Evolutionary conservation across 2,329 filamentous ascomycete genomes (phyloP), one percentile per base, ranked within the genome.

Genomic region (Botrytis elliptica): DNA sequence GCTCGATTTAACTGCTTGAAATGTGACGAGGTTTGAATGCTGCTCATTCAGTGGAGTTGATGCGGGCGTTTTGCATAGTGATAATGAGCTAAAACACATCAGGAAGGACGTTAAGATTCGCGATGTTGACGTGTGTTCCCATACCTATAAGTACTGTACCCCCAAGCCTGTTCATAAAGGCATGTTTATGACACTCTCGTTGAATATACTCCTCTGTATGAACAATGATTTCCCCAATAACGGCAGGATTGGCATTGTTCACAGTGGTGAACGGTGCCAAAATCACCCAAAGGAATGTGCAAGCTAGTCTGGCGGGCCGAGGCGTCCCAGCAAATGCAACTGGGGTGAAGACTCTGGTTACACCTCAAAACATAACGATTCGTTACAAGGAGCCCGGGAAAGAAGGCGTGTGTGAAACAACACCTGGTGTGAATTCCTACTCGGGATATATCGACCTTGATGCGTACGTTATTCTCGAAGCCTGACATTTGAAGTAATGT

Each of bases 321-420:
- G 83, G 84, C 64, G 83, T 84, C 40, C 84, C 84, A 63, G 81
- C 83, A 22, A 78, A 76, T 52, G 81, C 81, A 8, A 80, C 81
- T 64, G 83, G 81, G 7, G 75, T 85, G 1, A 82, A 82, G 22
- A 78, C 83, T 20, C 76, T 85, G 14, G 79, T 82, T 25, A 84
- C 84, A 20, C 79, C 83, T 70, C 79, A 83, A 29, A 82, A 82
- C 36, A 78, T 85, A 33, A 80, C 79, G 16, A 83, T 86, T 52
- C 82, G 83, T 6, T 85, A 84, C 77, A 85, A 85, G 76, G 82
- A 85, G 78, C 86, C 87, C 10, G 83, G 83, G 40, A 75, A 75
- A 40, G 76, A 75, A 36, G 77, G 77, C 20, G 73, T 79, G 25
- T 80, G 78, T 60, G 79, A 80, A 70, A 79, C 75, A 0, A 79